Base-by-base conservation (phyloP, 2,329 filamentous ascomycete genomes). In the Lecanicillium sp. region DNA sequence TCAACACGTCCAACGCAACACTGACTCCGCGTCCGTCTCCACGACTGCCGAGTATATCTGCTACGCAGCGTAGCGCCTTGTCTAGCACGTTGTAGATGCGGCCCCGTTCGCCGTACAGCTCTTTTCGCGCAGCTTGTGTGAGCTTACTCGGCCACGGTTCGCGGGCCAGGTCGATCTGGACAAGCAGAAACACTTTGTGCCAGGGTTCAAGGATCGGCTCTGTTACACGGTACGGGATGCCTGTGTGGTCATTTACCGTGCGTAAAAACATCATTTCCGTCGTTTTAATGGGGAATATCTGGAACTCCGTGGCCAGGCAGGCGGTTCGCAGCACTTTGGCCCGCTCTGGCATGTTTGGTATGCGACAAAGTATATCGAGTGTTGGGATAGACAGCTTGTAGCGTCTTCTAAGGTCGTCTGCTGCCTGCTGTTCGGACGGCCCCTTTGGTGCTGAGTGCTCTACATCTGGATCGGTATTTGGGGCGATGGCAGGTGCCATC, bases 171-270 rank as follows among this genome's bases (percentile, higher is more conserved):
- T 85, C 74, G 8, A 79, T 69, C 56, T 94, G 87, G 14, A 88
- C 74, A 30, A 92, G 68, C 4, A 94, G 66, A 10, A 80, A 87
- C 2, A 82, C 72, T 52, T 94, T 94, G 52, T 92, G 85, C 36
- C 78, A 73, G 5, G 79, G 68, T 3, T 74, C 62, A 4, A 74
- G 71, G 17, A 89, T 60, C 31, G 43, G 36, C 19, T 57, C 59
- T 10, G 39, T 42, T 12, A 68, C 39, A 3, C 52, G 57, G 43
- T 66, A 67, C 3, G 61, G 62, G 2, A 66, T 63, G 1, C 49
- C 44, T 6, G 58, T 59, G 33, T 56, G 53, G 27, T 61, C 54
- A 37, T 68, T 68, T 46, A 67, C 50, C 25, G 55, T 48, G 15
- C 56, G 51, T 39, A 67, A 60, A 37, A 66, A 60, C 18, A 48